Evolutionary conservation across 129 eudicot genomes (phyloP).

Genomic region (Chrysanthemum lavandulifolium): DNA sequence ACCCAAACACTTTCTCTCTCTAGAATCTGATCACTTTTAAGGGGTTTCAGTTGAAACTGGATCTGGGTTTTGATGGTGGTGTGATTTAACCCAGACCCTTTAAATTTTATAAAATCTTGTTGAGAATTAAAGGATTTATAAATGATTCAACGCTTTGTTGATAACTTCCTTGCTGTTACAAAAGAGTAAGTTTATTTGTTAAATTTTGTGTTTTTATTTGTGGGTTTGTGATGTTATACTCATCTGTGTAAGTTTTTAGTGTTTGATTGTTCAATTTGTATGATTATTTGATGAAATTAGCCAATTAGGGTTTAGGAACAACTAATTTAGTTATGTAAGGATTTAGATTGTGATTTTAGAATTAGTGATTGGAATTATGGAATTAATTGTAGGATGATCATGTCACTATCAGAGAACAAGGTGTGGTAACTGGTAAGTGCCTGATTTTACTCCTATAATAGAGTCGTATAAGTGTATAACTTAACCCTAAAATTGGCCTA

Average conservation of each 20-base stretch:
- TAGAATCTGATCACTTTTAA: neutral
- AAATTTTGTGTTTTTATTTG: neutral
- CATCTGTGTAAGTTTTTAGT: neutral
- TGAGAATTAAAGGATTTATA: neutral
- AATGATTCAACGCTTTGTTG: conserved; percentile 70
- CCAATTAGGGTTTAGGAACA: too few relatives aligned
- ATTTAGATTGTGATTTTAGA: too few relatives aligned
- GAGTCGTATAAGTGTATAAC: too few relatives aligned
- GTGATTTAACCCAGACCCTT: conserved; percentile 28
- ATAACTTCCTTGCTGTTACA: conserved; percentile 77
- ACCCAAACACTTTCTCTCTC: conserved; percentile 27
- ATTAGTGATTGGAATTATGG: conserved; percentile 10
- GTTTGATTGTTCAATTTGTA: neutral
- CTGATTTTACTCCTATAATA: too few relatives aligned
- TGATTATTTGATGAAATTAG: neutral
- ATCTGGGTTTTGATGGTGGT: conserved; percentile 33
- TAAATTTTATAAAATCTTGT: too few relatives aligned
- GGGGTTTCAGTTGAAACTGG: conserved; percentile 22
- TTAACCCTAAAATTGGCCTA: too few relatives aligned
- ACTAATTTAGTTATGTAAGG: too few relatives aligned
- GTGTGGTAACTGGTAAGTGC: too few relatives aligned
- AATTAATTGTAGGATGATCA: conserved; percentile 7
- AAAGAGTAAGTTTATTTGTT: conserved; percentile 58
- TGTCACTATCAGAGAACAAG: too few relatives aligned
- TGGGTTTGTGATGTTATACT: neutral